Percentiles rank a stretch among this genome's conserved stretches.
Conservation (phyloP, 352 stramenopile genomes). For the Phytophthora brassicae region DNA sequence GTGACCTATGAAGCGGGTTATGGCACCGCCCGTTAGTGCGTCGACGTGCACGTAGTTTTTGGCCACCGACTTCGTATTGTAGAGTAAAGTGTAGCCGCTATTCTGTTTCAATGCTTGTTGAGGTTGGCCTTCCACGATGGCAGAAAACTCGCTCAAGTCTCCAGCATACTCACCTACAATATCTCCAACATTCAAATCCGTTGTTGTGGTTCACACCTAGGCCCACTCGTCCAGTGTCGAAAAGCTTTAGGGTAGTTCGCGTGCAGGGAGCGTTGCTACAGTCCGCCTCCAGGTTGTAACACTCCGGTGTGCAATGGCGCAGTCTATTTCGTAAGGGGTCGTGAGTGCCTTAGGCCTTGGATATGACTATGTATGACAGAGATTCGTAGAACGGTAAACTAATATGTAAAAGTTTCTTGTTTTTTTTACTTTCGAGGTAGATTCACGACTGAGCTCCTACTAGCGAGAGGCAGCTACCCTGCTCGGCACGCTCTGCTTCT, state of each 20-base stretch:
- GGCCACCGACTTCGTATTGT: too few relatives aligned
- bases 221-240: background rate
- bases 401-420: too few relatives aligned
- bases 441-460: too few relatives aligned
- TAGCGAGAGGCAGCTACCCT: too few relatives aligned
- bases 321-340: too few relatives aligned
- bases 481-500: too few relatives aligned
- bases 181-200: slow-evolving; percentile 1
- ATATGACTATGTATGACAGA: too few relatives aligned
- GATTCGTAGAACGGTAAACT: too few relatives aligned
- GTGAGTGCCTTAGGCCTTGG: too few relatives aligned
- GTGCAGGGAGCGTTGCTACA: background rate
- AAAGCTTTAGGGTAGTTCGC: background rate
- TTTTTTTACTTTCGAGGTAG: too few relatives aligned
- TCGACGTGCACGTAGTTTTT: slow-evolving; percentile 12
- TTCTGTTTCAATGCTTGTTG: background rate
- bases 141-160: background rate
- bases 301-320: background rate
- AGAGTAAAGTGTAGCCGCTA: too few relatives aligned
- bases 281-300: background rate
- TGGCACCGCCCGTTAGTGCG: background rate
- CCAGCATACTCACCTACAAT: slow-evolving; percentile 7
- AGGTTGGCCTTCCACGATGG: background rate
- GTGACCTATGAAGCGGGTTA: slow-evolving; percentile 3
- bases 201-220: slow-evolving; percentile 2